Evolutionary conservation across 192 early-diverging fungal species (phyloP), one percentile per base, ranked within the genome.

Genomic region (Podila minutissima): DNA sequence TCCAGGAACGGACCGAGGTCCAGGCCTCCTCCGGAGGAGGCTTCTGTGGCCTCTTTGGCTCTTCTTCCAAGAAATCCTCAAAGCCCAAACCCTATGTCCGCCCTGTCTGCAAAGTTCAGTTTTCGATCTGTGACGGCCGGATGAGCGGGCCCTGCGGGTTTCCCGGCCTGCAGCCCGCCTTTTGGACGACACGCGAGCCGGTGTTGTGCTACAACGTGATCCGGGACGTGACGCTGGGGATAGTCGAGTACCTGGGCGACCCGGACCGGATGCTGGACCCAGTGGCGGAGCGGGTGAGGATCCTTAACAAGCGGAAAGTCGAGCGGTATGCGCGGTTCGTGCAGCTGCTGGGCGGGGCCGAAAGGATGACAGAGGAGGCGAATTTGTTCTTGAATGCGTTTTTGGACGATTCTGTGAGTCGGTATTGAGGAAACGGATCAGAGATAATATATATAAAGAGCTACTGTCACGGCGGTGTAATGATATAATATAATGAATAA

Each of bases 331-430:
- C 53, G 6, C 53, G 24, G 20, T 55, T 55, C 24, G 53, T 55
- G 8, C 1, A 55, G 53, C 5, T 55, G 53, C 53, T 55, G n/a
- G 53, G 53, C 20, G 53, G 53, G 6, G 13, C 53, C 1, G n/a
- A 20, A 1, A 17, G 12, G 8, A 55, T 55, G 53, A 55, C 20
- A 2, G 53, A 55, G 53, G n/a, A 55, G 24, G 53, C 53, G n/a
- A 55, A 55, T 26, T n/a, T 26, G 53, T 24, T 24, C n/a, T 55
- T 55, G 53, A 55, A 55, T 26, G 53, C 53, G 53, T 55, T 55
- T 26, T 11, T 55, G 20, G 53, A 55, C 53, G n/a, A 24, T 10
- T 7, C 53, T 55, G 53, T 55, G 9, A 26, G 3, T 55, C 41
- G 2, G 13, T 46, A 46, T 46, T 46, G 41, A 46, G 33, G 33